Base-by-base conservation (phyloP, 1,284 basidiomycete genomes). In the Pascua sp. region DNA sequence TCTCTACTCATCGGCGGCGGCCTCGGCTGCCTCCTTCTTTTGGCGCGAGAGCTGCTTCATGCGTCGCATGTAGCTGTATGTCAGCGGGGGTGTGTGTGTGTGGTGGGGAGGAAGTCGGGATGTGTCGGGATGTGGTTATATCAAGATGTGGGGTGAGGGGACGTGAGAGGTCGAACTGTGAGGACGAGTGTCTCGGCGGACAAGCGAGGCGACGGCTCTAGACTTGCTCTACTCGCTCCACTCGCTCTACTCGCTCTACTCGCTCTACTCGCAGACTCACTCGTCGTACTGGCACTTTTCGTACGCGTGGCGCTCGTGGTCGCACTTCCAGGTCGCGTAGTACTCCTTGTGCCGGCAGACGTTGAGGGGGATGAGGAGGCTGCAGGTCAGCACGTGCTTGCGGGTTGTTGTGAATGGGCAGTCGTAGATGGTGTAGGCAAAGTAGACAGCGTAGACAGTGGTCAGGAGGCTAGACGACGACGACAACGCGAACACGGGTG, bases 251-350 rank as follows among this genome's bases (percentile, higher is more conserved):
- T n/a, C n/a, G n/a, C n/a, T n/a, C n/a, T n/a, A n/a, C n/a, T n/a
- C n/a, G n/a, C n/a, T n/a, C n/a, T n/a, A n/a, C n/a, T 10, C 39
- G 40, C 50, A 36, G 13, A 86, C 89, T 77, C 75, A 91, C 89
- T 92, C 90, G 67, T 91, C 89, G 73, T 91, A 91, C 77, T 92
- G 90, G 74, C 90, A 91, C 79, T 89, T 92, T 55, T 59, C 54
- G 53, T 60, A 59, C n/a, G 49, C 44, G 47, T 57, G 55, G 41
- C 52, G 80, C 81, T 91, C 86, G 64, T 89, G 83, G 71, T 89
- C 85, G 76, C 89, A 91, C 68, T 89, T 85, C 89, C 89, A 91
- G 16, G 88, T 88, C 62, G 86, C 76, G 72, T 90, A 91, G 43
- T 80, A 78, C 53, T 83, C 83, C 71, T 87, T 81, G 72, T 84